Evolutionary conservation across 106 monocot species (phyloP).

Genomic region (Triglochin maritima): DNA sequence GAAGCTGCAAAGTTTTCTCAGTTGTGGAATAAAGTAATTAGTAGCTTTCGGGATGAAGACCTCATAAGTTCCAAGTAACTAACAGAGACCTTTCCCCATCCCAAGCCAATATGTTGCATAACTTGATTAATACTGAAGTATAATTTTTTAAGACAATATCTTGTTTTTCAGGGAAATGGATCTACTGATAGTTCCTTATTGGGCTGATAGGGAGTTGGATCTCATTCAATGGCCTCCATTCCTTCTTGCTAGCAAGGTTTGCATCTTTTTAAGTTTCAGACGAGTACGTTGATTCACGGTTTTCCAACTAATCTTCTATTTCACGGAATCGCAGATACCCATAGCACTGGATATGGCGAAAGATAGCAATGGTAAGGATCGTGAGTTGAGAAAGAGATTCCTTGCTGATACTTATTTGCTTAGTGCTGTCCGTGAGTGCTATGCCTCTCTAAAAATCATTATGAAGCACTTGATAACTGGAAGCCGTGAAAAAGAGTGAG

Average conservation of each 20-base stretch:
- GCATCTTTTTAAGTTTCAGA: neutral
- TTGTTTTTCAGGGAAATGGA: conserved; percentile 48
- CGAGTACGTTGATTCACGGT: neutral
- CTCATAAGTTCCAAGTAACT: conserved; percentile 50
- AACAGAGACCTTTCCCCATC: neutral
- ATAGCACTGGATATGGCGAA: conserved; percentile 78
- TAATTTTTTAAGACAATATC: neutral
- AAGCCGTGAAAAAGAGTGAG: conserved; percentile 23
- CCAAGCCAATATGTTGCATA: neutral
- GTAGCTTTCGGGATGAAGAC: conserved; percentile 72
- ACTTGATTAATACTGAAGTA: neutral
- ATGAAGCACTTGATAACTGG: conserved; percentile 40
- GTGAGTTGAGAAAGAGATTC: conserved; percentile 47
- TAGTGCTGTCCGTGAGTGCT: conserved; percentile 63
- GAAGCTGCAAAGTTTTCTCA: conserved; percentile 68
- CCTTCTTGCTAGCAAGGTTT: conserved; percentile 82
- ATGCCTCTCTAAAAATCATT: conserved; percentile 52
- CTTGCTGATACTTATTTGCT: conserved; percentile 47
- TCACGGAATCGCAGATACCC: conserved; percentile 35
- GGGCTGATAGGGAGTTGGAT: conserved; percentile 37
- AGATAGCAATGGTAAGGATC: conserved; percentile 46
- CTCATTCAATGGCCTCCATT: conserved; percentile 79
- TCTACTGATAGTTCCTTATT: conserved; percentile 66
- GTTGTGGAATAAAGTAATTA: conserved; percentile 71
- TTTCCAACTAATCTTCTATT: neutral